Base-by-base conservation (phyloP, 495 filamentous ascomycete genomes). In the Penicillium paradoxum region DNA sequence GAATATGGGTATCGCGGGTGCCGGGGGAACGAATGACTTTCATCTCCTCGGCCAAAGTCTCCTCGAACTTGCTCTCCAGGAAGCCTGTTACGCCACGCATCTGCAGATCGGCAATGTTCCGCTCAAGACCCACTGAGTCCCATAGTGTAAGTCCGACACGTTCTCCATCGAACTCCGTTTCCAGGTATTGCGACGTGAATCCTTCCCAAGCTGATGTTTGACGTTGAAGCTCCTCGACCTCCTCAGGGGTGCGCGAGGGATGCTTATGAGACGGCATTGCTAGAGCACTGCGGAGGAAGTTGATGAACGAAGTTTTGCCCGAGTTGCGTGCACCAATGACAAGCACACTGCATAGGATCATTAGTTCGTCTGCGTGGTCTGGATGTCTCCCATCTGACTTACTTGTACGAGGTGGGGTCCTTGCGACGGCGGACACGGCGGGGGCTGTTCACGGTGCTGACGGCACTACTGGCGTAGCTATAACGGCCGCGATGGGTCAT, bases 351-450 rank as follows among this genome's bases (percentile, higher is more conserved):
- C 55, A 29, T 59, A 2, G 13, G 24, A 27, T 45, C 27, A 25
- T 19, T 9, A 38, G 13, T 22, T 13, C 2, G 21, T 4, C 1
- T 32, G 18, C 6, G 18, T 15, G 11, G 4, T 47, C 8, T n/a
- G n/a, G n/a, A 17, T 49, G 5, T 24, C 19, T 21, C n/a, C 13
- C n/a, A 36, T 17, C n/a, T 22, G 21, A 62, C 91, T 81, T 76
- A 98, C 93, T 98, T 98, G 79, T 97, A 97, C 6, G 93, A 89
- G 6, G 91, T 97, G 18, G 93, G 93, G 64, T 98, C 93, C 77
- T 93, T 96, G 73, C 93, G 87, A 69, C 93, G 85, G 57, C 93
- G 82, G 42, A 97, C 85, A 63, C 93, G 83, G 55, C 93, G 83
- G 38, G 93, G 93, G 71, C 89, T 96, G 76, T 96, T 96, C 73